phyloP scores from a whole-genome alignment of 164 flowering plant species.

The Dillenia turbinata region DNA sequence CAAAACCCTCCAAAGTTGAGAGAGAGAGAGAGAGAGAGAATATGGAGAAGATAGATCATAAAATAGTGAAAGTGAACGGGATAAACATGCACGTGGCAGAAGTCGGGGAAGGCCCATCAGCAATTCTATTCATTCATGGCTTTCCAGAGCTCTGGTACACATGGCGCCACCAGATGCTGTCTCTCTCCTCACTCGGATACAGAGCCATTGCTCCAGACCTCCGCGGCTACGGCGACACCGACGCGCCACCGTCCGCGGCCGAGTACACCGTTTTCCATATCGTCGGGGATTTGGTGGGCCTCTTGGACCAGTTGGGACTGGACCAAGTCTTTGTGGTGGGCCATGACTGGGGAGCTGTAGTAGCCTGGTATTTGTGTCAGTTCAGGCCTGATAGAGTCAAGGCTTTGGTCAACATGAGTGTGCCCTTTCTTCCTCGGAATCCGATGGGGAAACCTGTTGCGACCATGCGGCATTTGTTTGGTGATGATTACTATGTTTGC shows the following conservation, averaged over 20 bases:
- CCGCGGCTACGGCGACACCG: constrained; percentile 76
- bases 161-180: constrained; percentile 64
- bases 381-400: constrained; percentile 56
- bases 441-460: constrained; percentile 34
- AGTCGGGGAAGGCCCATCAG: constrained; percentile 48
- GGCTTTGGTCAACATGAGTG: constrained; percentile 57
- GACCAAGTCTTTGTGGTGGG: constrained; percentile 63
- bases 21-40: not conserved
- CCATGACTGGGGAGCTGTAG: constrained; percentile 71
- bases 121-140: constrained; percentile 58
- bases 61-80: constrained; percentile 35
- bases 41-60: constrained; percentile 39
- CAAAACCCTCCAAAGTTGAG: not conserved
- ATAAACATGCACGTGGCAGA: constrained; percentile 57
- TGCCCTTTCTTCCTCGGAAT: constrained; percentile 34
- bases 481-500: constrained; percentile 63
- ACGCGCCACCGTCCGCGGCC: constrained; percentile 40
- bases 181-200: constrained; percentile 46
- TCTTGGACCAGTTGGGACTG: constrained; percentile 42
- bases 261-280: constrained; percentile 51
- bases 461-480: constrained; percentile 30
- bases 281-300: constrained; percentile 64
- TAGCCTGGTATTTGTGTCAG: constrained; percentile 61
- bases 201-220: constrained; percentile 72
- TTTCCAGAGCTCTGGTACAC: constrained; percentile 69